A percentile compares a stretch with the other conserved stretches of the same genome.
Conservation (phyloP, 176 grass and related monocot genomes). For the Phyllostachys edulis region DNA sequence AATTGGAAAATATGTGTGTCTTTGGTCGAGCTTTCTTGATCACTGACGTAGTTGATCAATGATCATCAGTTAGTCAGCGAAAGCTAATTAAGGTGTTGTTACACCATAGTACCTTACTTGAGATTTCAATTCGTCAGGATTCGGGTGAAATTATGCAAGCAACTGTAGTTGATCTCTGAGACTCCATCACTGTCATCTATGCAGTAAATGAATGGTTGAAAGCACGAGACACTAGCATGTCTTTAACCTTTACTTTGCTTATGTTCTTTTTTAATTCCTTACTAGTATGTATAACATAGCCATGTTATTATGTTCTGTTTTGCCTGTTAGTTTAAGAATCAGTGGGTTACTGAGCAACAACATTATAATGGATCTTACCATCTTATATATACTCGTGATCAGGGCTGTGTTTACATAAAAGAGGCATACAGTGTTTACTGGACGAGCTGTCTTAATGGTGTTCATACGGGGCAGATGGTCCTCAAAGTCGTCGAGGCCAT, state of each 20-base stretch:
- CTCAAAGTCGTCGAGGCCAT: slow-evolving; percentile 93
- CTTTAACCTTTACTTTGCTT: background rate
- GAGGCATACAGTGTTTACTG: slow-evolving; percentile 91
- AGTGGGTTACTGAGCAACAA: background rate
- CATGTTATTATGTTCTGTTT: background rate
- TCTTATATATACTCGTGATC: slow-evolving; percentile 29
- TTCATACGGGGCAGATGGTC: slow-evolving; percentile 93
- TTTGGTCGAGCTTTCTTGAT: background rate
- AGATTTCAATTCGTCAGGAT: background rate
- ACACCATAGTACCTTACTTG: background rate
- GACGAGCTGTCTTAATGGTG: slow-evolving; percentile 65
- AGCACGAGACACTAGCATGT: background rate
- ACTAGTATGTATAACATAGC: background rate
- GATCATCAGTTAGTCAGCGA: background rate
- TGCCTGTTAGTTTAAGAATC: background rate
- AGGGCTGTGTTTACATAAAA: slow-evolving; percentile 89
- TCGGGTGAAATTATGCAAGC: background rate
- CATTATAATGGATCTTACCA: background rate
- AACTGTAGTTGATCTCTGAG: background rate
- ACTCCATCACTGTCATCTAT: background rate
- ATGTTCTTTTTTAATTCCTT: background rate
- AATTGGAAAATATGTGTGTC: background rate
- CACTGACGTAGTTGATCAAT: background rate
- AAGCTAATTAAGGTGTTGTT: background rate
- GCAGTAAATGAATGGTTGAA: background rate